These are phyloP conservation scores for Saturnispora serradocipensis DNA, from an alignment of 805 yeast species.

Conservation along the genomic window DNA sequence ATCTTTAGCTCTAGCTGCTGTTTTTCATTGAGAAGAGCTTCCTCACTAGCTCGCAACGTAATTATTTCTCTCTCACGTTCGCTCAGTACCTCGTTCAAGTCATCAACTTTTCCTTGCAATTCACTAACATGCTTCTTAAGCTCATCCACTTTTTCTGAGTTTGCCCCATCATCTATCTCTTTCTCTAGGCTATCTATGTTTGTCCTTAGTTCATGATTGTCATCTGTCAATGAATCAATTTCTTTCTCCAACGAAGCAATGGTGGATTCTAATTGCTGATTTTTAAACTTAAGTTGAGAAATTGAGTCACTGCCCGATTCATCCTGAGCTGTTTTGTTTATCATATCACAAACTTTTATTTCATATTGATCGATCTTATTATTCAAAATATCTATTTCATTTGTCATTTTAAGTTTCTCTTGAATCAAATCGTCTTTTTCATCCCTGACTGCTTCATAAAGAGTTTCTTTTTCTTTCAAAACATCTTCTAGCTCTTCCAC, in stretches of 20 bases:
- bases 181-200: conserved; percentile 10
- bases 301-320: not conserved
- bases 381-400: conserved; percentile 16
- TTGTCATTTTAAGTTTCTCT: conserved; percentile 20
- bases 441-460: conserved; percentile 1
- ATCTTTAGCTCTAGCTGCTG: not conserved
- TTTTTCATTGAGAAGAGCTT: conserved; percentile 1
- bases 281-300: not conserved
- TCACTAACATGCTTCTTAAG: conserved; percentile 23
- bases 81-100: conserved; percentile 9
- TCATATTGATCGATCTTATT: conserved; percentile 12
- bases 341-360: not conserved
- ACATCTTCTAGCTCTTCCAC: not conserved
- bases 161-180: conserved; percentile 15
- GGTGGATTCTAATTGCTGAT: not conserved
- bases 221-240: conserved; percentile 5
- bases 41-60: conserved; percentile 7
- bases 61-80: conserved; percentile 3
- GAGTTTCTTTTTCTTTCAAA: conserved; percentile 5
- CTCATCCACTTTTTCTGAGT: conserved; percentile 13
- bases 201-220: conserved; percentile 5
- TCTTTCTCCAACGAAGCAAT: conserved; percentile 6
- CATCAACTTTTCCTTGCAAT: conserved; percentile 14
- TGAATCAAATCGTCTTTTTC: conserved; percentile 5
- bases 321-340: not conserved